Evolutionary conservation across 1,284 basidiomycete genomes (phyloP).

Genomic region (Mycena citricolor): DNA sequence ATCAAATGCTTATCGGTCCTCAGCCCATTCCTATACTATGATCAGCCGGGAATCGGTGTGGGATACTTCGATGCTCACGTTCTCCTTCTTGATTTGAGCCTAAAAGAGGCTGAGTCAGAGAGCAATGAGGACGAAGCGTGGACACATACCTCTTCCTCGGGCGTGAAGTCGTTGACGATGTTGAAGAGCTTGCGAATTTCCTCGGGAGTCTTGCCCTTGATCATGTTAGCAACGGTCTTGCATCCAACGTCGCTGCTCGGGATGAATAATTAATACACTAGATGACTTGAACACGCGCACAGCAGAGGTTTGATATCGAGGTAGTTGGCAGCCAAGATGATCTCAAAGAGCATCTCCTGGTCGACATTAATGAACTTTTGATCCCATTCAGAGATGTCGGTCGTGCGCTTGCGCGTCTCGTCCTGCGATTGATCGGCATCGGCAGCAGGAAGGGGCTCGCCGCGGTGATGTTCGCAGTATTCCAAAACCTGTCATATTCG

Average conservation of each 20-base stretch:
- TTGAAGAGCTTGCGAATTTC: constrained; percentile 97
- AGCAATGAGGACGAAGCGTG: no score
- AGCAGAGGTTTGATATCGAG: constrained; percentile 99
- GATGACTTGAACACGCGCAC: constrained; percentile 47
- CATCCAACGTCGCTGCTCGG: constrained; percentile 89
- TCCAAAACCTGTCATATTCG: constrained; percentile 86
- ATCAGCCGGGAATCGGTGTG: constrained; percentile 22
- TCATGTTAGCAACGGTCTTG: constrained; percentile 99
- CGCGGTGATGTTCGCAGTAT: constrained; percentile 98
- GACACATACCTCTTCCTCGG: constrained; percentile 88
- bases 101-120: no score
- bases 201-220: constrained; percentile 96
- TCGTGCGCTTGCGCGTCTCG: constrained; percentile 95
- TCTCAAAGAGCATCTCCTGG: constrained; percentile 98
- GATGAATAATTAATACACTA: constrained; percentile 2
- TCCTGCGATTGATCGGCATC: constrained; percentile 82
- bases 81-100: constrained; percentile 99
- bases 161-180: constrained; percentile 98
- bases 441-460: constrained; percentile 89
- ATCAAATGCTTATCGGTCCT: no score
- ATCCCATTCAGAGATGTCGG: constrained; percentile 99
- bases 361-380: constrained; percentile 97
- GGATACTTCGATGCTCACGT: constrained; percentile 61
- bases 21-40: constrained; percentile 76
- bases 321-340: constrained; percentile 99